phyloP scores from a whole-genome alignment of 257 asterid genomes.

The Nemophila menziesii region DNA sequence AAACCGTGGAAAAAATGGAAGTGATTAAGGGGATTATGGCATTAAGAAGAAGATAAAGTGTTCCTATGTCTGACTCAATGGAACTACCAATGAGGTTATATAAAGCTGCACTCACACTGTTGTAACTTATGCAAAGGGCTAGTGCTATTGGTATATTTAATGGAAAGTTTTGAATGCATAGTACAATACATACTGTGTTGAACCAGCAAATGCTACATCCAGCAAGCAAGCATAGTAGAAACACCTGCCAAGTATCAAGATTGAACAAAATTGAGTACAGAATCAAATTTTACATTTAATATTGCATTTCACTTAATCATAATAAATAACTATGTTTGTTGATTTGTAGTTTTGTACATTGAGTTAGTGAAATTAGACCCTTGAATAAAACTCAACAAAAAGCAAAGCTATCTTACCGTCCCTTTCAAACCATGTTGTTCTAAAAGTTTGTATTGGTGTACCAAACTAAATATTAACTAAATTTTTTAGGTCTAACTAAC shows the following conservation, averaged over 20 bases:
- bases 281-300: background rate
- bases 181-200: conserved; percentile 54
- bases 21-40: conserved; percentile 35
- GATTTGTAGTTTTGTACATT: too few species aligned
- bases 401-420: background rate
- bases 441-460: background rate
- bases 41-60: conserved; percentile 45
- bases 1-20: conserved; percentile 21
- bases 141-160: conserved; percentile 36
- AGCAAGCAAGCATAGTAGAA: conserved; percentile 36
- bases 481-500: too few species aligned
- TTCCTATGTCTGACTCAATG: conserved; percentile 25
- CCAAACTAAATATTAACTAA: too few species aligned
- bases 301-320: too few species aligned
- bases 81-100: conserved; percentile 45
- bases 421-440: background rate
- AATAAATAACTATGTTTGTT: too few species aligned
- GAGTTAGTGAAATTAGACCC: background rate
- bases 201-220: conserved; percentile 68
- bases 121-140: conserved; percentile 48
- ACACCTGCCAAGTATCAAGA: conserved; percentile 24
- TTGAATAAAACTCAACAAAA: too few species aligned
- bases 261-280: conserved; percentile 1
- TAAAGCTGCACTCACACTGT: conserved; percentile 50
- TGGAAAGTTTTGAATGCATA: conserved; percentile 45